These are phyloP conservation scores for Globisporangium okanoganense DNA, from an alignment of 352 stramenopile species.

Conservation along the genomic window DNA sequence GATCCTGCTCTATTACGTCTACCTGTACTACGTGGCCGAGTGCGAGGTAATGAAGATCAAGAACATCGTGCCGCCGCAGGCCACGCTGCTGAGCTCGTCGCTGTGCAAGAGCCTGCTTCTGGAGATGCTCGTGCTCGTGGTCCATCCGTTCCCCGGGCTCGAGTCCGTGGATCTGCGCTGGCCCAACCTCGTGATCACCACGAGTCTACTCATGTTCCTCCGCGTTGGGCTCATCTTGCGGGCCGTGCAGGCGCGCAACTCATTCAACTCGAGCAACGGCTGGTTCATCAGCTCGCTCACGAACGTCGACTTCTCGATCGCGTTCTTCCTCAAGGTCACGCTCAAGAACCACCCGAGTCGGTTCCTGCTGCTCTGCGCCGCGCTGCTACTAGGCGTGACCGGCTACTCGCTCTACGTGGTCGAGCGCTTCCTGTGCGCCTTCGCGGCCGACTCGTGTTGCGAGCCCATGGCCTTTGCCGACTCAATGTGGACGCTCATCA, in stretches of 20 bases:
- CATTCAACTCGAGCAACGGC: slow-evolving; percentile 79
- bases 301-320: slow-evolving; percentile 67
- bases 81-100: slow-evolving; percentile 57
- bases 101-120: slow-evolving; percentile 40
- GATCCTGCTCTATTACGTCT: slow-evolving; percentile 70
- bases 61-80: slow-evolving; percentile 70
- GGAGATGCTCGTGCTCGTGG: slow-evolving; percentile 42
- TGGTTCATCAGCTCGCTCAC: slow-evolving; percentile 80
- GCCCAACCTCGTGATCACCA: slow-evolving; percentile 51
- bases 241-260: slow-evolving; percentile 56
- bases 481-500: slow-evolving; percentile 58
- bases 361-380: slow-evolving; percentile 41
- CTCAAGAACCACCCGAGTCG: slow-evolving; percentile 63
- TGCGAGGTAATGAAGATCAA: slow-evolving; percentile 79
- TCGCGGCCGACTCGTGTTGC: slow-evolving; percentile 49
- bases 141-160: slow-evolving; percentile 72
- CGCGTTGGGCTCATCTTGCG: slow-evolving; percentile 50
- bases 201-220: slow-evolving; percentile 60
- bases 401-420: slow-evolving; percentile 67
- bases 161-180: slow-evolving; percentile 58
- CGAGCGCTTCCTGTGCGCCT: slow-evolving; percentile 71
- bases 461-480: slow-evolving; percentile 47
- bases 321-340: slow-evolving; percentile 76
- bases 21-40: slow-evolving; percentile 59
- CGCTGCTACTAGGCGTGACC: slow-evolving; percentile 33